These are phyloP conservation scores for Boletus patriciae DNA, from an alignment of 768 basidiomycete genomes.

Conservation along the genomic window DNA sequence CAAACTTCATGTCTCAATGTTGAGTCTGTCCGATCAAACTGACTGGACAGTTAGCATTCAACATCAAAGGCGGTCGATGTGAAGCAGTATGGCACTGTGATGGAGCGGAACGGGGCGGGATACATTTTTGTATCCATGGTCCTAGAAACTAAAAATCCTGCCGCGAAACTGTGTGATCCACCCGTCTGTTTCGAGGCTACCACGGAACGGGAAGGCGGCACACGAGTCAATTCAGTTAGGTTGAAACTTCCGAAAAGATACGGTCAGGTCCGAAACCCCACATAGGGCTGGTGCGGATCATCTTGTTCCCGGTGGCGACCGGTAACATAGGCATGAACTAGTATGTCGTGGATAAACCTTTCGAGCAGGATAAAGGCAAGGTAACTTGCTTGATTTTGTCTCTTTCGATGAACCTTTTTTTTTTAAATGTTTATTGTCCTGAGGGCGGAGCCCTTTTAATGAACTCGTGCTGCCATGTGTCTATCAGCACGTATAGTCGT, in stretches of 20 bases:
- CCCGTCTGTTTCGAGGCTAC: no score
- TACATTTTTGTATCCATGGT: not conserved
- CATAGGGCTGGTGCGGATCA: not conserved
- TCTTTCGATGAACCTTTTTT: not conserved
- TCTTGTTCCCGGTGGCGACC: not conserved
- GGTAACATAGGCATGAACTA: not conserved
- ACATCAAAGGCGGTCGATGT: not conserved
- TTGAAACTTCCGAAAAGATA: slow-evolving; percentile 13
- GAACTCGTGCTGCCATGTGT: not conserved
- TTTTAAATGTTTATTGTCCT: no score
- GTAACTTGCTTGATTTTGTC: not conserved
- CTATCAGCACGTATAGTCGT: slow-evolving; percentile 42
- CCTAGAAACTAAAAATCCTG: not conserved
- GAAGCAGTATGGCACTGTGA: not conserved
- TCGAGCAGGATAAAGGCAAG: not conserved
- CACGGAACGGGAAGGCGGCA: not conserved
- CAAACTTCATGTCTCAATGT: slow-evolving; percentile 53
- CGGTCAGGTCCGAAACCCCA: not conserved
- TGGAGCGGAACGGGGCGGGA: slow-evolving; percentile 16
- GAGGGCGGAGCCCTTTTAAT: no score
- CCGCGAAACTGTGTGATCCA: no score
- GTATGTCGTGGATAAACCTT: slow-evolving; percentile 1
- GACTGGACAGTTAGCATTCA: not conserved
- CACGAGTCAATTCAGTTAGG: slow-evolving; percentile 1
- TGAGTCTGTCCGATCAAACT: not conserved